These are phyloP conservation scores for Magnusiomyces tetraspermus DNA, from an alignment of 1,139 yeast species.

Conservation along the genomic window DNA sequence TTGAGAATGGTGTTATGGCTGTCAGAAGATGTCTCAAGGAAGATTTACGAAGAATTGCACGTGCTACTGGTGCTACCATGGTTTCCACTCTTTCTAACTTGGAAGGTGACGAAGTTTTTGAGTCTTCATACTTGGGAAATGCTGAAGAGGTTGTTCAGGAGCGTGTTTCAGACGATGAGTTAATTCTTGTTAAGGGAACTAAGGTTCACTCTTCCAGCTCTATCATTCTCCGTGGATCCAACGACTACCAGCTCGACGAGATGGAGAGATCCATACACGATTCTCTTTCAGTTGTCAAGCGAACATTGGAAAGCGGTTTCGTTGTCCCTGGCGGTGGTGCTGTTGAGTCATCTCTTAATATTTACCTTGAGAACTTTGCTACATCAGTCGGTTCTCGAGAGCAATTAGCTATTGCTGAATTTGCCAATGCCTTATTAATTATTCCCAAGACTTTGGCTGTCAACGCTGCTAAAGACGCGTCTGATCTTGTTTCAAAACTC, in stretches of 20 bases:
- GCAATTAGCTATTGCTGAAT: slow-evolving; percentile 96
- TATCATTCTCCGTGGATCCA: slow-evolving; percentile 89
- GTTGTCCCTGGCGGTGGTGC: slow-evolving; percentile 99
- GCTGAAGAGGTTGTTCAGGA: slow-evolving; percentile 93
- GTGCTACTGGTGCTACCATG: slow-evolving; percentile 96
- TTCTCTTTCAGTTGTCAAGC: slow-evolving; percentile 87
- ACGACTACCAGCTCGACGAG: slow-evolving; percentile 92
- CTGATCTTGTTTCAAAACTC: slow-evolving; percentile 87
- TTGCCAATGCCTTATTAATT: slow-evolving; percentile 78
- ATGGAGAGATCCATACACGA: slow-evolving; percentile 97
- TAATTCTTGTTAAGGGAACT: slow-evolving; percentile 89
- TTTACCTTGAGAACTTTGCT: slow-evolving; percentile 92
- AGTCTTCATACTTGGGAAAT: slow-evolving; percentile 70
- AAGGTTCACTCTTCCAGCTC: slow-evolving; percentile 89
- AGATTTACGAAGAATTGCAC: slow-evolving; percentile 90
- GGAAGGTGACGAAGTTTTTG: slow-evolving; percentile 97
- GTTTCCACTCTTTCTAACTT: slow-evolving; percentile 80
- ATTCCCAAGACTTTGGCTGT: slow-evolving; percentile 96
- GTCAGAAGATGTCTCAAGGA: slow-evolving; percentile 97
- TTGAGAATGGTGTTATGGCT: slow-evolving; percentile 94
- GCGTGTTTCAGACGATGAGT: slow-evolving; percentile 91
- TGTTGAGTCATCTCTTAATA: slow-evolving; percentile 91
- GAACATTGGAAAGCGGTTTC: slow-evolving; percentile 88
- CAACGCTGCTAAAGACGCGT: slow-evolving; percentile 95
- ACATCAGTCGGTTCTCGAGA: slow-evolving; percentile 97